Evolutionary conservation across 148 eudicot genomes (phyloP), one percentile per base, ranked within the genome.

Genomic region (Rhododendron williamsianum): DNA sequence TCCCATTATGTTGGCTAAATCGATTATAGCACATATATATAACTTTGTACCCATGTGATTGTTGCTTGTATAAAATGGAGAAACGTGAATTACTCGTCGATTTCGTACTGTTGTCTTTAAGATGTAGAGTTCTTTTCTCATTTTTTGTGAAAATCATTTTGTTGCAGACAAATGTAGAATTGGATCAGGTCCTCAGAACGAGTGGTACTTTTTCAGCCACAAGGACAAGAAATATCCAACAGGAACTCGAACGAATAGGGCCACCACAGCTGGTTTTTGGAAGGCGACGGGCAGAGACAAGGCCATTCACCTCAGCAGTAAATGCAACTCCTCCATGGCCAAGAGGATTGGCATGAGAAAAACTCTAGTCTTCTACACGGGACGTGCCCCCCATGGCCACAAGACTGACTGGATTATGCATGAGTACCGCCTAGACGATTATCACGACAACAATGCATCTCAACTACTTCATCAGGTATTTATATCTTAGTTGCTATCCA

Each of bases 371-470:
- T 96, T 96, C 84, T 96, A 96, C 87, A 94, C 93, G 0, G 98
- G 98, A 9, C 95, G 98, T 60, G 98, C 98, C 78, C 98, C 98
- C 86, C 98, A 94, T 81, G 98, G 98, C 60, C 95, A 90, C 10
- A 96, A 96, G 88, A 92, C 96, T 1, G 97, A 96, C 85, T 94
- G 98, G 98, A 96, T 96, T 87, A 96, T 96, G 98, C 98, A 96
- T 41, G 98, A 96, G 80, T 96, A 96, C 78, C 96, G 98, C 76
- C 92, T 96, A 33, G 92, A 96, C 1, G 96, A 95, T 49, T 89
- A 93, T 21, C 78, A 95, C 38, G 89, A 93, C 12, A 78, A 88
- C 81, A 76, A 88, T n/a, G 89, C 92, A 27, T 30, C 76, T 46
- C 90, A 93, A 51, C 49, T 90, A 71, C 76, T 71, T 71, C 76